phyloP scores from a whole-genome alignment of 2,329 filamentous ascomycete species.

The Fusarium sp. region DNA sequence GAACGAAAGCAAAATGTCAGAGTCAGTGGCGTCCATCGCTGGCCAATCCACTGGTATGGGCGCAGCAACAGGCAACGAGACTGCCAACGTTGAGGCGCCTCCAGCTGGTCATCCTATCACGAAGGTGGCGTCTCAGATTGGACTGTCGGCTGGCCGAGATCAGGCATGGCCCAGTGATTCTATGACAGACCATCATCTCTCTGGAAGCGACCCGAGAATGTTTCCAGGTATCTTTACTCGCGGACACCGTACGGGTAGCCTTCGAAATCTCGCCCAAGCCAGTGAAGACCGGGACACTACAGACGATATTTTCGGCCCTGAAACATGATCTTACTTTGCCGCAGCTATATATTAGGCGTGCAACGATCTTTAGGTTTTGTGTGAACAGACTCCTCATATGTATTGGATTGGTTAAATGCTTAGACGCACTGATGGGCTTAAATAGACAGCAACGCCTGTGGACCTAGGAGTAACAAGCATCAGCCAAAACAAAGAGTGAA shows the following conservation, averaged over 20 bases:
- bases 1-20: constrained; percentile 28
- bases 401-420: background rate
- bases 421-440: background rate
- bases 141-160: constrained; percentile 45
- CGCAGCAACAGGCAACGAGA: constrained; percentile 2
- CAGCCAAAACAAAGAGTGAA: background rate
- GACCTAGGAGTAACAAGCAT: background rate
- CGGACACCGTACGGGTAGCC: constrained; percentile 57
- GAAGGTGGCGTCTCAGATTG: constrained; percentile 35
- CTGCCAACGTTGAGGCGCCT: constrained; percentile 16
- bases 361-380: background rate
- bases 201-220: constrained; percentile 73
- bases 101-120: constrained; percentile 18
- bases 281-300: constrained; percentile 35
- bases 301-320: constrained; percentile 33
- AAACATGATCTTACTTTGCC: constrained; percentile 21
- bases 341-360: background rate
- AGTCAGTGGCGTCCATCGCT: constrained; percentile 27
- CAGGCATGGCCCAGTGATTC: constrained; percentile 53
- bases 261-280: constrained; percentile 45
- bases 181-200: constrained; percentile 59
- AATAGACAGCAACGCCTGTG: background rate
- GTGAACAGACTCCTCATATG: background rate
- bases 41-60: constrained; percentile 9
- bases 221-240: constrained; percentile 76